Evolutionary conservation across 768 basidiomycete genomes (phyloP).

Genomic region (Suillus placidus): DNA sequence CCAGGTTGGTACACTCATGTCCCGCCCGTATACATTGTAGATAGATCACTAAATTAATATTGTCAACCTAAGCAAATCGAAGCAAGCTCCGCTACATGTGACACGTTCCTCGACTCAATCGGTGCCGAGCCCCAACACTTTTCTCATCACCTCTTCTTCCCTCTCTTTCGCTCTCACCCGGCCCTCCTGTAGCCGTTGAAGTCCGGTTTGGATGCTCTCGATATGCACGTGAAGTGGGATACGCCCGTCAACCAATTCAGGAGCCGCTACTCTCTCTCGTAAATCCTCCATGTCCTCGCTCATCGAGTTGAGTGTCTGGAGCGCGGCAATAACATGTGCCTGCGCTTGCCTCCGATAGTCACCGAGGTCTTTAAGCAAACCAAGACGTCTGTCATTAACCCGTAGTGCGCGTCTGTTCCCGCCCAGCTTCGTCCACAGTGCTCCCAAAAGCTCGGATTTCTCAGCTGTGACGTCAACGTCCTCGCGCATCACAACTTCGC

Average conservation of each 20-base stretch:
- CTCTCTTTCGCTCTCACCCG: slow-evolving; percentile 51
- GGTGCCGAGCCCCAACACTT: slow-evolving; percentile 22
- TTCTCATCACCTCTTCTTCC: slow-evolving; percentile 40
- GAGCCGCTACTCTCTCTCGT: slow-evolving; percentile 69
- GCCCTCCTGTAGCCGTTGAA: slow-evolving; percentile 58
- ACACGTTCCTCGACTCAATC: slow-evolving; percentile 10
- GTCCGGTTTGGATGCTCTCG: slow-evolving; percentile 65
- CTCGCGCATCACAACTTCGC: slow-evolving; percentile 65
- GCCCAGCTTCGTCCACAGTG: slow-evolving; percentile 72
- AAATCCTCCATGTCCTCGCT: slow-evolving; percentile 78
- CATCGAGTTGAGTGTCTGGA: slow-evolving; percentile 64
- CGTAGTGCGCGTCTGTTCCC: slow-evolving; percentile 55
- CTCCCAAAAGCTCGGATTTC: slow-evolving; percentile 57
- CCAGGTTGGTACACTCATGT: not conserved
- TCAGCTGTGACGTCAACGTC: slow-evolving; percentile 46
- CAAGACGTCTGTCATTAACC: slow-evolving; percentile 53
- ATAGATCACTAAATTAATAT: not conserved
- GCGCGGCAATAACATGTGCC: slow-evolving; percentile 65
- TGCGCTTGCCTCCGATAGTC: slow-evolving; percentile 62
- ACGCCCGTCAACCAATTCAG: slow-evolving; percentile 58
- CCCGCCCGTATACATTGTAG: not conserved
- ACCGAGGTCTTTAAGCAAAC: slow-evolving; percentile 55
- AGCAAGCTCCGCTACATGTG: slow-evolving; percentile 2
- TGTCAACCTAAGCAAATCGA: not conserved
- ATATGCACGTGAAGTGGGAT: slow-evolving; percentile 77